phyloP scores from a whole-genome alignment of 495 filamentous ascomycete species.

The Xylaria flabelliformis region DNA sequence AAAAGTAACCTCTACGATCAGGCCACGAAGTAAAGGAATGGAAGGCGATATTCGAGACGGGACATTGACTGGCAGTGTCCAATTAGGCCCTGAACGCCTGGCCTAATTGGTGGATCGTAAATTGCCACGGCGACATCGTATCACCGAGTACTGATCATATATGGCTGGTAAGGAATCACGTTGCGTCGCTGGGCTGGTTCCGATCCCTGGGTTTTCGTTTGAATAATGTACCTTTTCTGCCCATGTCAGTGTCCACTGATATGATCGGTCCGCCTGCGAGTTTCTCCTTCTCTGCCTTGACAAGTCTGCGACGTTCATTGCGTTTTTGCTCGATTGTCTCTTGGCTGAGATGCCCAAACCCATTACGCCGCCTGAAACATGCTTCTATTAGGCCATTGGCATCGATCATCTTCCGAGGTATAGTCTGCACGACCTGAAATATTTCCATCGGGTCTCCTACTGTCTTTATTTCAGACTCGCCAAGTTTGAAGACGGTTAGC shows the following conservation, averaged over 20 bases:
- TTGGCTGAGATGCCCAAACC: slow-evolving; percentile 80
- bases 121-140: neutral
- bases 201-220: slow-evolving; percentile 41
- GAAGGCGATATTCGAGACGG: neutral
- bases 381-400: slow-evolving; percentile 80
- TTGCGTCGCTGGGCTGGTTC: slow-evolving; percentile 42
- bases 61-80: neutral
- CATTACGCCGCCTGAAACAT: slow-evolving; percentile 78
- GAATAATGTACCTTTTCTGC: slow-evolving; percentile 51
- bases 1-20: neutral
- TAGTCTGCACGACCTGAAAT: slow-evolving; percentile 91
- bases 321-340: slow-evolving; percentile 67
- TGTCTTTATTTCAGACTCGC: slow-evolving; percentile 78
- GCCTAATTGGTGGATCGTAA: neutral
- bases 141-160: neutral
- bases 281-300: slow-evolving; percentile 50
- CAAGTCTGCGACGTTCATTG: slow-evolving; percentile 59
- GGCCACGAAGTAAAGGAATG: neutral
- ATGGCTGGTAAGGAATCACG: slow-evolving; percentile 18
- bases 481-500: slow-evolving; percentile 90
- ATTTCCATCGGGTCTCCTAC: slow-evolving; percentile 93
- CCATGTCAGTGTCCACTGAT: slow-evolving; percentile 34
- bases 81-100: neutral
- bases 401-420: slow-evolving; percentile 82
- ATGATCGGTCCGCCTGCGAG: slow-evolving; percentile 31